These are phyloP conservation scores for Tolypocladium pustulatum DNA, from an alignment of 2,329 filamentous ascomycete genomes.

Conservation along the genomic window DNA sequence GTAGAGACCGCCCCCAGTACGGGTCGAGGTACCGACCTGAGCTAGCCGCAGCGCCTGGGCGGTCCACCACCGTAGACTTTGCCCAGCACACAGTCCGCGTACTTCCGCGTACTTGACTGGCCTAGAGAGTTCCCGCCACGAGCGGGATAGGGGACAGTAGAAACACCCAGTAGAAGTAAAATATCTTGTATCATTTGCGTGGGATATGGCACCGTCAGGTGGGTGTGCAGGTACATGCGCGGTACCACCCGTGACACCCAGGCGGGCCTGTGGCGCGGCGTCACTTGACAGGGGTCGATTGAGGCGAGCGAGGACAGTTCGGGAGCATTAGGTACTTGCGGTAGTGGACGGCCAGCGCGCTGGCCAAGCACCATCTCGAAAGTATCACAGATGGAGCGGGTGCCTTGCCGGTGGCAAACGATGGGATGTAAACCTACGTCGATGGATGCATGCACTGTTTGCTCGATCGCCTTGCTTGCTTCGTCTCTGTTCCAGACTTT, in stretches of 20 bases:
- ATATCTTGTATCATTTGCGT: background rate
- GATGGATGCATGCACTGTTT: background rate
- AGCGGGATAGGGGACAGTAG: background rate
- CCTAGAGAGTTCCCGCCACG: background rate
- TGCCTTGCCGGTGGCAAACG: background rate
- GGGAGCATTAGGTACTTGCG: background rate
- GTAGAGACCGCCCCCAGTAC: background rate
- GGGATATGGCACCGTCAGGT: background rate
- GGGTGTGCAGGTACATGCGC: background rate
- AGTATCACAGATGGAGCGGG: background rate
- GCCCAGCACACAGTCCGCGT: background rate
- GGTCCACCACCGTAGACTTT: background rate
- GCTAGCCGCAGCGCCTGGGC: background rate
- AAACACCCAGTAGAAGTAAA: background rate
- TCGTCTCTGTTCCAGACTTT: background rate
- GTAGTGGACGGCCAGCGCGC: background rate
- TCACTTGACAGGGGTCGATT: background rate
- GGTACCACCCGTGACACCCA: background rate
- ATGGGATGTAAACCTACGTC: background rate
- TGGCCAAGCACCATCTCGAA: background rate
- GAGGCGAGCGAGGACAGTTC: background rate
- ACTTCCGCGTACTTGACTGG: background rate
- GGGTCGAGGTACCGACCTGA: background rate
- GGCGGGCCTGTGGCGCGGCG: background rate
- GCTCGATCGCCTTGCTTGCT: background rate